A percentile compares a stretch with the other conserved stretches of the same genome.
These are phyloP conservation scores for Physcia stellaris DNA, from an alignment of 495 filamentous ascomycete genomes.

Conservation along the genomic window DNA sequence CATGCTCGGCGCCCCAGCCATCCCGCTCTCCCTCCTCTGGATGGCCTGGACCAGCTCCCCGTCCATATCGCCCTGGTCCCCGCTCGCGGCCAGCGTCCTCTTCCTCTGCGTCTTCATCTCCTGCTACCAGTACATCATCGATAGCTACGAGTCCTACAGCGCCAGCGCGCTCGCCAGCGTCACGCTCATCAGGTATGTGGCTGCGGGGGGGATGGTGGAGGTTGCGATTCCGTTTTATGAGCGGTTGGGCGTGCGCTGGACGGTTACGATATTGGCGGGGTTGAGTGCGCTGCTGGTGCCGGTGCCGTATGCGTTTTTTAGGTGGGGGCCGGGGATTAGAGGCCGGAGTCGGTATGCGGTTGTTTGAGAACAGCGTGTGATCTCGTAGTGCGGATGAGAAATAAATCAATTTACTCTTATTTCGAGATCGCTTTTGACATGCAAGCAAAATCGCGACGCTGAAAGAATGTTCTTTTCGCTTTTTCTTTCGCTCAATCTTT, in stretches of 20 bases:
- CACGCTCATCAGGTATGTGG: conserved; percentile 35
- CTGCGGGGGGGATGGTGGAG: conserved; percentile 34
- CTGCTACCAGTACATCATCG: conserved; percentile 43
- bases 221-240: conserved; percentile 37
- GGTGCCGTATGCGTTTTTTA: conserved; percentile 40
- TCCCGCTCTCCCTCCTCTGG: conserved; percentile 51
- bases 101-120: conserved; percentile 40
- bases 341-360: conserved; percentile 31
- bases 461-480: too few relatives aligned
- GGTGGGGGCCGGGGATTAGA: conserved; percentile 34
- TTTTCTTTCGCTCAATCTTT: too few relatives aligned
- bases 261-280: conserved; percentile 38
- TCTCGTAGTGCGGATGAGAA: too few relatives aligned
- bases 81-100: conserved; percentile 30
- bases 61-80: conserved; percentile 40
- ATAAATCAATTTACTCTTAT: too few relatives aligned
- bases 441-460: too few relatives aligned
- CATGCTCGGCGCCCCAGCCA: conserved; percentile 39
- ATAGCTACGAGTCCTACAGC: conserved; percentile 34
- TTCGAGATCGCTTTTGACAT: too few relatives aligned
- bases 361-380: too few relatives aligned
- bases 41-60: conserved; percentile 43
- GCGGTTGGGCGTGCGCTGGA: conserved; percentile 42
- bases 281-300: conserved; percentile 37
- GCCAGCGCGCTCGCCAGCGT: conserved; percentile 34